Evolutionary conservation across 371 early-diverging fungal genomes (phyloP), one percentile per base, ranked within the genome.

Genomic region (Lichtheimia ornata): DNA sequence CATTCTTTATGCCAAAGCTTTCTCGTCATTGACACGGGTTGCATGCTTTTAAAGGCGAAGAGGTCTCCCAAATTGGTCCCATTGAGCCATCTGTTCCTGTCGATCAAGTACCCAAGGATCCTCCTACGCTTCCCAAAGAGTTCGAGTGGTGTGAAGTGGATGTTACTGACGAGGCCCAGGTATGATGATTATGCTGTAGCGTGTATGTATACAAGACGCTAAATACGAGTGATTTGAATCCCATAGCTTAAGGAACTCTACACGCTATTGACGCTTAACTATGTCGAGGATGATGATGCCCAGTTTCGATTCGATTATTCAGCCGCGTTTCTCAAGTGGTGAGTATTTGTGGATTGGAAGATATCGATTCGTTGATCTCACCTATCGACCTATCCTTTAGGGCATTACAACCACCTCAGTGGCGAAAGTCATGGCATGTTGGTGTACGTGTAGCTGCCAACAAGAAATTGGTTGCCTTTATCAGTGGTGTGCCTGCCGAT

Each of bases 251-350:
- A 88, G 68, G 94, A 96, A 68, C 74, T 97, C 14, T 95, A 97
- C 67, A 83, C 85, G 57, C 79, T 97, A 40, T 83, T 98, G 69
- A 84, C 88, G 1, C 69, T 87, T 44, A 95, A 98, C 81, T 98
- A 98, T 67, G 97, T 97, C 27, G 98, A 97, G 75, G 99, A 98
- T 65, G 89, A 89, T 54, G 95, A 95, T 65, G 92, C 93, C 51
- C 89, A 88, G 84, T 97, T 98, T 75, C 88, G 99, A 49, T 98
- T 98, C 69, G 94, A 94, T 67, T 98, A 98, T 73, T 89, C 95
- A 25, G 84, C 90, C 5, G 90, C 86, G 14, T 95, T 98, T 66
- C 73, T 98, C 62, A 84, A 89, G 66, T 98, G 97, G 97, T 89
- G 79, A 63, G 20, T 51, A 27, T n/a, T 3, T 5, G 27, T 52